These are phyloP conservation scores for Penicillium sp. DNA, from an alignment of 2,329 filamentous ascomycete genomes.

Conservation along the genomic window DNA sequence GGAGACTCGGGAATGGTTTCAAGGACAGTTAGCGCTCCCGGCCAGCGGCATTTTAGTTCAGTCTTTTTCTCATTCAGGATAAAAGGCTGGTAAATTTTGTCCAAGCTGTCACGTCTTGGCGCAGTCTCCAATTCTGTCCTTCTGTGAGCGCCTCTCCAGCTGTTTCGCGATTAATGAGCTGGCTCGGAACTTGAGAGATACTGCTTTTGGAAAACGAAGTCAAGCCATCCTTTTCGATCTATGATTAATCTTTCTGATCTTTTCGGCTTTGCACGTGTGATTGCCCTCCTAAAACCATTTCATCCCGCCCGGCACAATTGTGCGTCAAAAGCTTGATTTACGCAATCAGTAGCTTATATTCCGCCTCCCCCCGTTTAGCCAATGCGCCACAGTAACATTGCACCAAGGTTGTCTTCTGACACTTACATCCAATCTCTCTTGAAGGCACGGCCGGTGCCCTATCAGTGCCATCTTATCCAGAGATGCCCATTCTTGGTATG, in stretches of 20 bases:
- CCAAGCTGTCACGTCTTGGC: not conserved
- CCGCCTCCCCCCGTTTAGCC: not conserved
- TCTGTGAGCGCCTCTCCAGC: not conserved
- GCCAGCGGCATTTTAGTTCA: not conserved
- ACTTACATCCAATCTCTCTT: not conserved
- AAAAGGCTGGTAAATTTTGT: not conserved
- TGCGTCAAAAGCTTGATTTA: not conserved
- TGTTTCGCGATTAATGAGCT: not conserved
- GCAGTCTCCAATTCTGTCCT: not conserved
- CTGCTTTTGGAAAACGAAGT: not conserved
- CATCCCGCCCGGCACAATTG: not conserved
- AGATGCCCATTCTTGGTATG: not conserved
- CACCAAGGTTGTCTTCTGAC: not conserved
- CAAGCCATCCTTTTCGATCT: not conserved
- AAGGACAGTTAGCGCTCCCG: not conserved
- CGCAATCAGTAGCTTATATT: not conserved
- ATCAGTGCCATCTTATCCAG: not conserved
- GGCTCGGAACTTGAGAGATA: not conserved
- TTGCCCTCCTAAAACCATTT: not conserved
- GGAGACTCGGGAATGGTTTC: not conserved
- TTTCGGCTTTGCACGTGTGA: not conserved
- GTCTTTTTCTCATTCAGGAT: not conserved
- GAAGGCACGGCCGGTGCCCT: not conserved
- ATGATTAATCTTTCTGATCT: not conserved
- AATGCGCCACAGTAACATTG: slow-evolving; percentile 2